Evolutionary conservation across 148 eudicot species (phyloP).

Genomic region (Gaultheria prostrata): DNA sequence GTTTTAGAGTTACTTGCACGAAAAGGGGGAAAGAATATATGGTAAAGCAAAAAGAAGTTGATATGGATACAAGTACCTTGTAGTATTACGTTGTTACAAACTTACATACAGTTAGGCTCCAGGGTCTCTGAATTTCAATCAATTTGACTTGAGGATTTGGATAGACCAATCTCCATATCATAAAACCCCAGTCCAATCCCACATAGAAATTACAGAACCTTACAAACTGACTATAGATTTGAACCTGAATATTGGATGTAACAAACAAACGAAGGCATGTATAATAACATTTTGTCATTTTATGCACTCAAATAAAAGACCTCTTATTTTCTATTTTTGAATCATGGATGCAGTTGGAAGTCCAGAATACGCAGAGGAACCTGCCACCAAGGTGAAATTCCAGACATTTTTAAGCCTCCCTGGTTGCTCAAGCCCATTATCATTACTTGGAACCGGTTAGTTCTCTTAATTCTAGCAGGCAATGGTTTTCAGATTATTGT

Average conservation of each 20-base stretch:
- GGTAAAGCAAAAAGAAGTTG: not conserved
- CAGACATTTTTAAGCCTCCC: constrained; percentile 56
- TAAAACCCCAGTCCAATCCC: not conserved
- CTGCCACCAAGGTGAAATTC: constrained; percentile 75
- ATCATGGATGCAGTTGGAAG: constrained; percentile 40
- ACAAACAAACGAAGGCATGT: not conserved
- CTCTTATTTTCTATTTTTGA: constrained; percentile 6
- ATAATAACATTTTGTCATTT: not conserved
- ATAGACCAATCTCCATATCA: not conserved
- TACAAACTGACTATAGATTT: not conserved
- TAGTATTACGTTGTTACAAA: not conserved
- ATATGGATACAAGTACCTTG: not conserved
- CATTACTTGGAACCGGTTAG: constrained; percentile 86
- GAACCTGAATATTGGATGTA: not conserved
- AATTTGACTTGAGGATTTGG: not conserved
- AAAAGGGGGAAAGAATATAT: not conserved
- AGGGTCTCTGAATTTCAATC: not conserved
- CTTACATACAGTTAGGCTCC: no score
- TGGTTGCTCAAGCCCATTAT: constrained; percentile 71
- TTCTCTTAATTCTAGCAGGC: constrained; percentile 5
- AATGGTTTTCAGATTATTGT: not conserved
- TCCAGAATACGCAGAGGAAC: constrained; percentile 64
- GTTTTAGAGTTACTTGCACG: not conserved
- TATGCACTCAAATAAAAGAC: not conserved
- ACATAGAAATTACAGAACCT: not conserved